Conservation (phyloP, 2,329 filamentous ascomycete species). For the Talaromyces sp. region DNA sequence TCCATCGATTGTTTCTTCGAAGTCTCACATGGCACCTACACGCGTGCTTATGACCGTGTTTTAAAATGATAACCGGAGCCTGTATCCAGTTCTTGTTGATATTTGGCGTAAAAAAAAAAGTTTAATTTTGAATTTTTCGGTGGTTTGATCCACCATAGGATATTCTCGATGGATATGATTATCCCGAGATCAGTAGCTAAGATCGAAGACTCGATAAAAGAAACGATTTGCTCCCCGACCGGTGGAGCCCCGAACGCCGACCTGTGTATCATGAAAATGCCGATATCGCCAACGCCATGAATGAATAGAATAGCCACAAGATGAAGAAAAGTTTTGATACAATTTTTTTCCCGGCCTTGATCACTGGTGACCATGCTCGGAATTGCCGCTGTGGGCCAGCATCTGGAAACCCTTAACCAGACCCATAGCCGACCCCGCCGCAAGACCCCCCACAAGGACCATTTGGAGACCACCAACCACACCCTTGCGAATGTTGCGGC, state of each 20-base stretch:
- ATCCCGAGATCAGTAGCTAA: not conserved
- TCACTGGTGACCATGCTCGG: not conserved
- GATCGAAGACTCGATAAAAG: not conserved
- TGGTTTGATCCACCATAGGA: not conserved
- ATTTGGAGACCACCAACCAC: conserved; percentile 42
- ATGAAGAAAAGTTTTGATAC: not conserved
- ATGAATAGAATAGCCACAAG: not conserved
- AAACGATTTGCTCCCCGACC: not conserved
- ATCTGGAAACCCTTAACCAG: conserved; percentile 43
- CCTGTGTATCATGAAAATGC: not conserved
- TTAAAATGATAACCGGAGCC: too few species aligned
- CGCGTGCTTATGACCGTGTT: too few species aligned
- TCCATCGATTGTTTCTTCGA: too few species aligned
- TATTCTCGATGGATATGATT: not conserved
- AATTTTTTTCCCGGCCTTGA: not conserved
- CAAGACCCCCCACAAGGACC: conserved; percentile 44
- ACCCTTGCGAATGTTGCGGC: conserved; percentile 36
- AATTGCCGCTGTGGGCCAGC: conserved; percentile 21
- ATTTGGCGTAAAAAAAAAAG: not conserved
- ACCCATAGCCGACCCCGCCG: conserved; percentile 45
- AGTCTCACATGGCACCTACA: too few species aligned
- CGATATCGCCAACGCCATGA: not conserved
- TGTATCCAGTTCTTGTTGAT: too few species aligned
- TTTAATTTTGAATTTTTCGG: not conserved
- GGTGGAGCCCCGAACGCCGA: not conserved